phyloP scores from a whole-genome alignment of 495 filamentous ascomycete species.

The Hypoxylon fragiforme region DNA sequence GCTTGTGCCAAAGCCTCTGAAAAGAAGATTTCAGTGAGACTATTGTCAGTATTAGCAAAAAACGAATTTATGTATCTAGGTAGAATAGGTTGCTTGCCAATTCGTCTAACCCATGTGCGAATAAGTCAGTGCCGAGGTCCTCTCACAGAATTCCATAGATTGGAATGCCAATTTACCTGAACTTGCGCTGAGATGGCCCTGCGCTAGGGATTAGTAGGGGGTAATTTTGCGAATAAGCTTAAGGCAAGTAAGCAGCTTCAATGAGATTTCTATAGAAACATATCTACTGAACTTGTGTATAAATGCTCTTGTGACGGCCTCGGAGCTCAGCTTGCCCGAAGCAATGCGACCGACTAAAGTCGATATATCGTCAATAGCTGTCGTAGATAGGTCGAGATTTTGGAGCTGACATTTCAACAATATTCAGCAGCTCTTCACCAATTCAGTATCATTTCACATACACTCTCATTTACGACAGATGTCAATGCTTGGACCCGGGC shows the following conservation, averaged over 20 bases:
- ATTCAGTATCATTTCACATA: no score
- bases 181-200: slow-evolving; percentile 27
- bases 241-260: no score
- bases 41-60: slow-evolving; percentile 42
- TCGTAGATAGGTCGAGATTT: slow-evolving; percentile 37
- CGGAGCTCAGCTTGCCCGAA: slow-evolving; percentile 47
- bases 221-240: background rate
- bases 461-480: slow-evolving; percentile 9
- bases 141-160: no score
- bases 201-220: background rate
- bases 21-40: slow-evolving; percentile 63
- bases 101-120: no score
- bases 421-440: slow-evolving; percentile 18
- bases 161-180: slow-evolving; percentile 28
- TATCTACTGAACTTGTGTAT: slow-evolving; percentile 49
- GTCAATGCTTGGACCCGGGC: slow-evolving; percentile 19
- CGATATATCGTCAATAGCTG: slow-evolving; percentile 46
- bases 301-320: slow-evolving; percentile 49
- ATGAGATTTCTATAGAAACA: no score
- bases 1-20: slow-evolving; percentile 62
- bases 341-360: slow-evolving; percentile 40
- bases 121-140: no score
- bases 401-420: slow-evolving; percentile 7
- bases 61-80: background rate
- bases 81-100: slow-evolving; percentile 37